Base-by-base conservation (phyloP, 257 asterid species). In the Ehretia macrophylla region DNA sequence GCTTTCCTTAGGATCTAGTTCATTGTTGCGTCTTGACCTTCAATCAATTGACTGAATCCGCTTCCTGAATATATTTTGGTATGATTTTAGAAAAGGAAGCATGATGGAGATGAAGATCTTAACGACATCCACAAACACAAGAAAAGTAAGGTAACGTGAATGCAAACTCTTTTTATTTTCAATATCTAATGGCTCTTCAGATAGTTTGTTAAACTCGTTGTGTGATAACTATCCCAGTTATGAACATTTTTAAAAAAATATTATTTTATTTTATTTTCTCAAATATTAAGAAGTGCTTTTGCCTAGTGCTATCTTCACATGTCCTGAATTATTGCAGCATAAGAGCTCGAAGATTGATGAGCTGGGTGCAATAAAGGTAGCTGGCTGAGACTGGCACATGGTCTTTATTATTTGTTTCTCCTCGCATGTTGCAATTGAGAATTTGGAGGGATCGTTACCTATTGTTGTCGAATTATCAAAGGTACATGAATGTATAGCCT, bases 271-370 rank as follows among this genome's bases (percentile, higher is more conserved):
- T n/a, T n/a, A n/a, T n/a, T n/a, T n/a, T n/a, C n/a, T n/a, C n/a
- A n/a, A n/a, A n/a, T n/a, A 27, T 27, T 27, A 27, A 6, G 6
- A 27, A 27, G 6, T 27, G 35, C 6, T 27, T 27, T 27, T 27
- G 35, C 3, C 4, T 62, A 32, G 38, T 68, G 59, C 71, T 49
- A 67, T 62, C 51, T 11, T 49, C 16, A 21, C 20, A 21, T 19
- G 16, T 21, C 54, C 27, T 82, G 57, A 63, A 69, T 72, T 44
- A 56, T 57, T 72, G 88, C 93, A 88, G 99, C 99, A 86, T 77
- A 92, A 83, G 85, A 86, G 93, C 86, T 86, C 95, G 75, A 92
- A 83, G 83, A 79, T 92, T 37, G 96, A 88, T 65, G 97, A 92
- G 76, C 75, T 84, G 81, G 93, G 93, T 70, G 90, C 87, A 71